Evolutionary conservation across 306 rosid genomes (phyloP), one percentile per base, ranked within the genome.

Genomic region (Trichosanthes cucumerina): DNA sequence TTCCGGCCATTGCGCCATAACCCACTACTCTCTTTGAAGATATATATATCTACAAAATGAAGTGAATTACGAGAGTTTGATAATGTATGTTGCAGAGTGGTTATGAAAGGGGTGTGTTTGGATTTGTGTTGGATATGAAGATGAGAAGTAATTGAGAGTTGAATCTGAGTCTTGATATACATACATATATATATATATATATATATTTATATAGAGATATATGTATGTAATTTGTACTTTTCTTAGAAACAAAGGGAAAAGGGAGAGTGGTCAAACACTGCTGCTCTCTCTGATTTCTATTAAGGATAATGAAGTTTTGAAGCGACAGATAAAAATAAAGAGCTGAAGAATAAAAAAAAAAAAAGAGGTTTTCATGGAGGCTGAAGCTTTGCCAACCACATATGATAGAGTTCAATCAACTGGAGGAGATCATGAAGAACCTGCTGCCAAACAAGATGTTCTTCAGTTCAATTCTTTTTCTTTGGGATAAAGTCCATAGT

Each of bases 371-470:
- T 72, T 71, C 23, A 62, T 15, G 77, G 50, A 33, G 66, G 71
- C 75, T 77, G 15, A 76, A 59, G n/a, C 75, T 69, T 43, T 69
- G 75, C 6, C 54, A 46, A 43, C 50, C 34, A 6, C 0, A 21
- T 43, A 47, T 31, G 77, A 83, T 58, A 83, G 59, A 78, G 83
- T 44, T 72, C 81, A 89, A 36, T 50, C 86, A 72, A 76, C 58
- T 83, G 82, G 24, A 80, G 79, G 52, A 52, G 85, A 77, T n/a
- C n/a, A n/a, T 31, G 79, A 80, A 59, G 78, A 82, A 70, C 76
- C 38, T 68, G 64, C 34, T 43, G 78, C 31, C 60, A 50, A 85
- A 78, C 76, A 85, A 47, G 82, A 83, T 12, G 60, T 7, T 81
- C 57, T 28, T 66, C 44, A 62, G n/a, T n/a, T n/a, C n/a, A n/a